Conservation (phyloP, 2,329 filamentous ascomycete species). For the Exophiala sp. region DNA sequence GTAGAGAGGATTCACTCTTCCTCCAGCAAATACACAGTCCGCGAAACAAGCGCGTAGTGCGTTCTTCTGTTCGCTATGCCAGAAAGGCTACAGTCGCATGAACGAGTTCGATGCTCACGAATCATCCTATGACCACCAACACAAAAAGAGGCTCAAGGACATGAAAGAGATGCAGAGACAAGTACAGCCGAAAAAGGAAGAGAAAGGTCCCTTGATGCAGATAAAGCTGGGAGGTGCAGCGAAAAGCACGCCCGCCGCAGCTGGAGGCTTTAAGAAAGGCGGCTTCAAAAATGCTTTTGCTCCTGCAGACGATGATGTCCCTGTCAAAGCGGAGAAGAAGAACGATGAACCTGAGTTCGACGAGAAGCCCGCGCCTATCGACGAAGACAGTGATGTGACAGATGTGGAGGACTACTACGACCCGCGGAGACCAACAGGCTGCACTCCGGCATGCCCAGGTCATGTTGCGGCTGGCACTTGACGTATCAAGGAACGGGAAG, state of each 20-base stretch:
- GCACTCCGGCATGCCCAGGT: conserved; percentile 37
- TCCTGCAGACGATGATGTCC: conserved; percentile 25
- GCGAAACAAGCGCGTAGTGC: conserved; percentile 74
- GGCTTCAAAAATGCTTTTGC: conserved; percentile 75
- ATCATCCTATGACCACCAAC: conserved; percentile 89
- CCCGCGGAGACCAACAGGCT: conserved; percentile 51
- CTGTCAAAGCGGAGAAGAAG: conserved; percentile 39
- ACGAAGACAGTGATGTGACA: conserved; percentile 64
- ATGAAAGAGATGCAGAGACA: conserved; percentile 42
- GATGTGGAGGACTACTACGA: conserved; percentile 62
- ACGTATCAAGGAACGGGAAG: background rate
- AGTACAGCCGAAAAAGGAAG: conserved; percentile 40
- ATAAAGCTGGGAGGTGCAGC: conserved; percentile 30
- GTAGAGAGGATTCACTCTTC: conserved; percentile 38
- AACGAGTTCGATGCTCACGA: conserved; percentile 96
- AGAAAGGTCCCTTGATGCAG: conserved; percentile 41
- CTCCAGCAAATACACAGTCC: conserved; percentile 52
- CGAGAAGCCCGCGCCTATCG: conserved; percentile 33
- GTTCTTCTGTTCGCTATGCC: conserved; percentile 83
- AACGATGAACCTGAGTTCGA: conserved; percentile 42
- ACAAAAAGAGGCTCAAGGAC: conserved; percentile 65
- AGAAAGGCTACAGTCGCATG: conserved; percentile 91
- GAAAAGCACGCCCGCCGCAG: conserved; percentile 36
- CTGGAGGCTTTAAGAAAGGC: conserved; percentile 67
- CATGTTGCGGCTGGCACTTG: conserved; percentile 9